phyloP scores from a whole-genome alignment of 768 basidiomycete species.

The Serpula lacrymans region DNA sequence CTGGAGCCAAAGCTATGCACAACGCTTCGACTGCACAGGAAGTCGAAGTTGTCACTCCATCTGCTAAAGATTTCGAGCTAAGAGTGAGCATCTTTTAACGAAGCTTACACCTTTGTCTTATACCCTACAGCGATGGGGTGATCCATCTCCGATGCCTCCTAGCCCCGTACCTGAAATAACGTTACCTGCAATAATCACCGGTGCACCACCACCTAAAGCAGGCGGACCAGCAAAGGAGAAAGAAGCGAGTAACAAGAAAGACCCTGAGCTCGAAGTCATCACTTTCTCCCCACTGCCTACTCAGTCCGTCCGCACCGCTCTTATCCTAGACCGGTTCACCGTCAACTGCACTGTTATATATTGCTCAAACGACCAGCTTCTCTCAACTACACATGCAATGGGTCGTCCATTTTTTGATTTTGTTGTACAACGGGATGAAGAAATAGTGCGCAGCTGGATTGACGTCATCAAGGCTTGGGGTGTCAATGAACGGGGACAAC shows the following conservation, averaged over 20 bases:
- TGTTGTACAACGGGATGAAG: constrained; percentile 61
- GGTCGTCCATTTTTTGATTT: constrained; percentile 76
- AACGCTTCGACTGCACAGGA: constrained; percentile 83
- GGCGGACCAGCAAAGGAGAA: background rate
- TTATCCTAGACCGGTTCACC: constrained; percentile 79
- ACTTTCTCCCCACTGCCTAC: constrained; percentile 62
- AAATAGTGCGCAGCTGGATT: constrained; percentile 68
- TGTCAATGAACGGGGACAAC: constrained; percentile 79
- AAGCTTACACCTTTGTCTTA: constrained; percentile 5
- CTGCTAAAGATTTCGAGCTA: constrained; percentile 49
- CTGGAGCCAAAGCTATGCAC: constrained; percentile 72
- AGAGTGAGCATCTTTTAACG: constrained; percentile 34
- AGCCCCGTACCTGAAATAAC: constrained; percentile 36
- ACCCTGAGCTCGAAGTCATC: constrained; percentile 22
- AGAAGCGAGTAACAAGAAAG: constrained; percentile 1
- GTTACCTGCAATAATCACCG: too few relatives aligned
- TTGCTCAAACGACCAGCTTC: constrained; percentile 69
- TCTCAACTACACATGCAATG: constrained; percentile 56
- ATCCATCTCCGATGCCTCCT: constrained; percentile 61
- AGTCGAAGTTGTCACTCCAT: constrained; percentile 68
- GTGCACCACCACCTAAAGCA: constrained; percentile 7
- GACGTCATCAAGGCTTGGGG: constrained; percentile 80
- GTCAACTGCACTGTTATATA: constrained; percentile 62
- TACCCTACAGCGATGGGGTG: constrained; percentile 57
- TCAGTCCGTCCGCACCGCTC: constrained; percentile 72